Percentiles rank a stretch among this genome's conserved stretches.
Conservation (phyloP, 1,284 basidiomycete genomes). For the Cutaneotrichosporon sp. region DNA sequence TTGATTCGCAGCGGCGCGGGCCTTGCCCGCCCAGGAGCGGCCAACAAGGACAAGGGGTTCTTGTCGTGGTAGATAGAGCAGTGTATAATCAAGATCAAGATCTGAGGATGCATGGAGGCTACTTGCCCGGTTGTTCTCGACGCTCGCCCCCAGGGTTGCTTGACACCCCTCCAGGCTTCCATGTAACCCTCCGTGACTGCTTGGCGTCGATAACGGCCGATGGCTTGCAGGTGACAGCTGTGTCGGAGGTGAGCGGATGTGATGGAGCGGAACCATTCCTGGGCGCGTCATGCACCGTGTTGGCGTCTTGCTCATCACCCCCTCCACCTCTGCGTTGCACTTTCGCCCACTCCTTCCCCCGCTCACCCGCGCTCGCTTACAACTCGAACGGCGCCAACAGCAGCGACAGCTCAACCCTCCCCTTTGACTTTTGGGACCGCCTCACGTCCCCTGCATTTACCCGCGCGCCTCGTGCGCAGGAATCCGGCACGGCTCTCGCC, state of each 20-base stretch:
- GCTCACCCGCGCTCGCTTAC: no score
- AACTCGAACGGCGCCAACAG: background rate
- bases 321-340: background rate
- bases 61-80: constrained; percentile 31
- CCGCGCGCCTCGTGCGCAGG: background rate
- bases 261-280: background rate
- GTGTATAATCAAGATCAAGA: background rate
- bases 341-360: background rate
- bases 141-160: background rate
- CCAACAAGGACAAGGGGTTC: constrained; percentile 28
- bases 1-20: constrained; percentile 81
- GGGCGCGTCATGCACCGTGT: background rate
- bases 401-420: background rate
- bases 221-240: no score
- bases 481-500: constrained; percentile 2
- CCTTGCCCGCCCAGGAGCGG: constrained; percentile 52
- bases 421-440: background rate
- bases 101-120: background rate
- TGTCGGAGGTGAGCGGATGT: no score
- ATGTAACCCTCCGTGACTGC: no score
- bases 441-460: background rate
- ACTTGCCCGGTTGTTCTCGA: background rate
- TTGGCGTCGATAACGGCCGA: no score
- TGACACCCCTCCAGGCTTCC: background rate
- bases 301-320: background rate